phyloP scores from a whole-genome alignment of 2,329 filamentous ascomycete species.

The Exophiala bonariae region DNA sequence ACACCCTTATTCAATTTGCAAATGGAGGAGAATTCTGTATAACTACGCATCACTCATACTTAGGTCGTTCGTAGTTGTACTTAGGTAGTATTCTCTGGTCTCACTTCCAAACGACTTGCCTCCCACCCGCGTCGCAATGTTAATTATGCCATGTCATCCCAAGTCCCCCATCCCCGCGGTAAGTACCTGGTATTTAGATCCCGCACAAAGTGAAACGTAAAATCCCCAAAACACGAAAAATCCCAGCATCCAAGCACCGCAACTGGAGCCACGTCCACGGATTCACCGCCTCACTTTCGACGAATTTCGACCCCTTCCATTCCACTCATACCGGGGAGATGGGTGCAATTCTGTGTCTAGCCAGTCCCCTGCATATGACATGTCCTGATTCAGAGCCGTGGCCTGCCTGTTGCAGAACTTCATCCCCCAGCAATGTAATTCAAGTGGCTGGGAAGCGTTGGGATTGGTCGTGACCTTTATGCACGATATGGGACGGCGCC shows the following conservation, averaged over 20 bases:
- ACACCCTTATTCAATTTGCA: too few relatives aligned
- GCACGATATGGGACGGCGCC: slow-evolving; percentile 25
- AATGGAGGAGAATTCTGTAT: too few relatives aligned
- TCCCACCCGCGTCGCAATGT: neutral
- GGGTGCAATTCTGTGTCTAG: slow-evolving; percentile 15
- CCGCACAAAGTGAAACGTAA: too few relatives aligned
- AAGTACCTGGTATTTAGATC: too few relatives aligned
- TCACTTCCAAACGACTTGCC: neutral
- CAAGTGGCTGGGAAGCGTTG: slow-evolving; percentile 22
- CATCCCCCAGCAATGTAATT: slow-evolving; percentile 14
- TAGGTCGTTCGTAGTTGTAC: too few relatives aligned
- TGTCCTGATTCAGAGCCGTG: slow-evolving; percentile 8
- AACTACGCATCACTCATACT: too few relatives aligned
- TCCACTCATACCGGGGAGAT: slow-evolving; percentile 19
- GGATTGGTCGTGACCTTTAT: slow-evolving; percentile 20
- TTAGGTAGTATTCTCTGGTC: too few relatives aligned
- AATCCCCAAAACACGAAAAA: slow-evolving; percentile 17
- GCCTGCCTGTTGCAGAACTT: slow-evolving; percentile 22
- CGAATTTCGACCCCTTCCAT: slow-evolving; percentile 6
- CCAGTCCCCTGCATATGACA: slow-evolving; percentile 16
- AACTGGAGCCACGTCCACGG: slow-evolving; percentile 24
- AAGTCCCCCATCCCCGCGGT: too few relatives aligned
- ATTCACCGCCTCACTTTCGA: slow-evolving; percentile 21
- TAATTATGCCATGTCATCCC: too few relatives aligned
- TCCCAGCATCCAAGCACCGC: slow-evolving; percentile 5